Evolutionary conservation across 106 monocot species (phyloP).

Genomic region (Apostasia shenzhenica): DNA sequence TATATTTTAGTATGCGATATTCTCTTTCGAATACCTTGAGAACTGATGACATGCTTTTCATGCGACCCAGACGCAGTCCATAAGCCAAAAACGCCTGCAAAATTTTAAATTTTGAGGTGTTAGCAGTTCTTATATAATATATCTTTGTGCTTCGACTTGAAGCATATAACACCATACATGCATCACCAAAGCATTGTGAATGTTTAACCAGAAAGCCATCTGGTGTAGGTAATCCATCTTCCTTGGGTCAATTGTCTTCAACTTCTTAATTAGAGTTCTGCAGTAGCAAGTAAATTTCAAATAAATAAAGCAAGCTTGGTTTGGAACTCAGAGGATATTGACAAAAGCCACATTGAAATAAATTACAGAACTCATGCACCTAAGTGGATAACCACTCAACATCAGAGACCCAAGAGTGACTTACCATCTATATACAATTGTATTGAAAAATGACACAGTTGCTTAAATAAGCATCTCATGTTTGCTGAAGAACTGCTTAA

Average conservation of each 20-base stretch:
- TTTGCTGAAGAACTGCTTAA: too few species aligned
- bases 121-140: not conserved
- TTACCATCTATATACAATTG: too few species aligned
- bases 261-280: conserved; percentile 49
- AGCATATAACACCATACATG: conserved; percentile 46
- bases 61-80: conserved; percentile 43
- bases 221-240: conserved; percentile 56
- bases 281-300: not conserved
- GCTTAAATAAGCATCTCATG: too few species aligned
- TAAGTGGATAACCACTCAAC: too few species aligned
- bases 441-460: too few species aligned
- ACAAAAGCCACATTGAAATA: too few species aligned
- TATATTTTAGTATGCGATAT: not conserved
- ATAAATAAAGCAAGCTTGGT: not conserved
- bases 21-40: conserved; percentile 37
- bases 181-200: conserved; percentile 92
- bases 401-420: too few species aligned
- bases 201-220: conserved; percentile 88
- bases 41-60: conserved; percentile 46
- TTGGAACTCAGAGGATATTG: not conserved
- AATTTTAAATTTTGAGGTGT: not conserved
- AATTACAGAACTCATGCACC: too few species aligned
- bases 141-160: not conserved
- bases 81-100: conserved; percentile 80
- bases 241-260: conserved; percentile 60